Evolutionary conservation across 306 rosid species (phyloP).

Genomic region (Fragaria nilgerrensis): DNA sequence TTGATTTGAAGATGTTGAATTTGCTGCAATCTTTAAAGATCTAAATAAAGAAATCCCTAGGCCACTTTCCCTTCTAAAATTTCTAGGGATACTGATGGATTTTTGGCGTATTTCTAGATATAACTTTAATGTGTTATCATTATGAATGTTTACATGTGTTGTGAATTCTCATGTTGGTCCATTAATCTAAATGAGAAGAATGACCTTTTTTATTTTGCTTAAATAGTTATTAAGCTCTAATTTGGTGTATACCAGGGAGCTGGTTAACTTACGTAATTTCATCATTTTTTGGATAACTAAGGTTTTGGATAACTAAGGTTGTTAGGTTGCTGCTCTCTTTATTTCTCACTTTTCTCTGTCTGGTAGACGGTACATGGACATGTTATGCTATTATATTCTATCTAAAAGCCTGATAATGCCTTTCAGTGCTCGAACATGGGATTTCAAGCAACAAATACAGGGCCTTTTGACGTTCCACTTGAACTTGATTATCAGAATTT

Average conservation of each 20-base stretch:
- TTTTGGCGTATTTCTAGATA: background rate
- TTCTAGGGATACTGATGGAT: slow-evolving; percentile 3
- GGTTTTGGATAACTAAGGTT: background rate
- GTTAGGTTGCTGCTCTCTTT: background rate
- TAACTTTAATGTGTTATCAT: background rate
- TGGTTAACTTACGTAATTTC: background rate
- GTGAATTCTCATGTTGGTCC: background rate
- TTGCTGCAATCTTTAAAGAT: background rate
- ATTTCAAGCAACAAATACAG: slow-evolving; percentile 31
- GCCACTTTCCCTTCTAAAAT: background rate
- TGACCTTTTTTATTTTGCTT: background rate
- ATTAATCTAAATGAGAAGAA: background rate
- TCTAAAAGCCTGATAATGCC: slow-evolving; percentile 32
- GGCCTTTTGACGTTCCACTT: slow-evolving; percentile 25
- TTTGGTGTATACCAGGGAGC: background rate
- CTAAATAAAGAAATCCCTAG: background rate
- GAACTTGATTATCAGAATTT: slow-evolving; percentile 30
- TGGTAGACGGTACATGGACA: background rate
- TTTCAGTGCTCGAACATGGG: slow-evolving; percentile 37
- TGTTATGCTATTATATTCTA: background rate
- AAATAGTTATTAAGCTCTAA: background rate
- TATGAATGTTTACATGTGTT: background rate
- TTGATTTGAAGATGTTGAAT: slow-evolving; percentile 13
- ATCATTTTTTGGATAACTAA: background rate
- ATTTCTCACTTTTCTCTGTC: background rate